Percentiles rank a stretch among this genome's conserved stretches.
phyloP scores from a whole-genome alignment of 331 rosid genomes.

The Erythrophleum ivorense region DNA sequence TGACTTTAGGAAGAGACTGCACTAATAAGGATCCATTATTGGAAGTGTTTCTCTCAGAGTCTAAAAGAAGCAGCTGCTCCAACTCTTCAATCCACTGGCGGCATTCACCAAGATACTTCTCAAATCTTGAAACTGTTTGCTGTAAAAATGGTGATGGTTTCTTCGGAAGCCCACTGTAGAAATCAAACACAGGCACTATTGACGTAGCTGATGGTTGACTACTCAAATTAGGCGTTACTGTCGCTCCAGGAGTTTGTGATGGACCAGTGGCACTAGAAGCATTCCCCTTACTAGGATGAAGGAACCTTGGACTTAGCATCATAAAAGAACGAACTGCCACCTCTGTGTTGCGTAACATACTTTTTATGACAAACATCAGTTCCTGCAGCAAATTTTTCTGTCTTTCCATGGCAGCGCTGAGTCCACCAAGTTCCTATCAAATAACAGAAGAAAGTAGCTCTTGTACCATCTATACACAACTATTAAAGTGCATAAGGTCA shows the following conservation, averaged over 20 bases:
- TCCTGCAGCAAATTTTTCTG: slow-evolving; percentile 71
- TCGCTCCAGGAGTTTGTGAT: slow-evolving; percentile 66
- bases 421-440: slow-evolving; percentile 87
- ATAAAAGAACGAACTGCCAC: slow-evolving; percentile 85
- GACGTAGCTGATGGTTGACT: slow-evolving; percentile 63
- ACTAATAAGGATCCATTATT: slow-evolving; percentile 64
- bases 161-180: slow-evolving; percentile 81
- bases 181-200: slow-evolving; percentile 73
- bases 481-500: background rate
- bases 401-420: slow-evolving; percentile 75
- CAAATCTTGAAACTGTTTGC: slow-evolving; percentile 85
- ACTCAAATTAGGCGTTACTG: slow-evolving; percentile 45
- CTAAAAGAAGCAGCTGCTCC: slow-evolving; percentile 75
- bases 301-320: slow-evolving; percentile 80
- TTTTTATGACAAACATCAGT: slow-evolving; percentile 69
- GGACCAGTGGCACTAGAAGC: slow-evolving; percentile 71
- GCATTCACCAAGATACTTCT: slow-evolving; percentile 76
- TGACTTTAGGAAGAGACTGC: slow-evolving; percentile 87
- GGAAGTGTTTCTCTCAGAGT: slow-evolving; percentile 61
- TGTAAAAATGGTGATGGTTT: slow-evolving; percentile 88
- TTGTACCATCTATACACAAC: background rate
- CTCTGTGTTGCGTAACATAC: slow-evolving; percentile 79
- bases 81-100: slow-evolving; percentile 88
- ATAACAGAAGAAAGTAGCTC: background rate
- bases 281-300: slow-evolving; percentile 68